Percentiles rank a stretch among this genome's conserved stretches.
Evolutionary conservation across 2,329 filamentous ascomycete species (phyloP).

Genomic region (Lomentospora prolificans): DNA sequence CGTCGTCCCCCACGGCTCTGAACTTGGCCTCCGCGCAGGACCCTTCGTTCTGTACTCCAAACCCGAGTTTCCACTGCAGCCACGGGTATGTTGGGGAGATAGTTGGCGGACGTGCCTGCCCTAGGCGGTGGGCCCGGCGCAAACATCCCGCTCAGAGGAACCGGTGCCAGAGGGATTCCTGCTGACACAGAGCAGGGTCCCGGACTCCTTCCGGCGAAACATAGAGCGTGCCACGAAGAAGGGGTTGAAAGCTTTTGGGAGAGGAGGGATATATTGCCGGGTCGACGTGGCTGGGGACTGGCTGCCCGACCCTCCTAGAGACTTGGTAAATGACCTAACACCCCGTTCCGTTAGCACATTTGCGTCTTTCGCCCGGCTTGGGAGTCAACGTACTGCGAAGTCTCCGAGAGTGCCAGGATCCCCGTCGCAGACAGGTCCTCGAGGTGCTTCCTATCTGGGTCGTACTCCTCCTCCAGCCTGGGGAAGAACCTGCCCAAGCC

Average conservation of each 20-base stretch:
- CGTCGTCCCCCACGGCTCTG: not conserved
- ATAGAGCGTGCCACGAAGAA: not conserved
- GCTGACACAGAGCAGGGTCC: not conserved
- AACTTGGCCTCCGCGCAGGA: not conserved
- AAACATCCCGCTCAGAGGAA: too few relatives aligned
- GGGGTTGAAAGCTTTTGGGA: not conserved
- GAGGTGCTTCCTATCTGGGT: conserved; percentile 19
- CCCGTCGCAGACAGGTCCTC: not conserved
- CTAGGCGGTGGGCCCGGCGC: too few relatives aligned
- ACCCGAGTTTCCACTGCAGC: conserved; percentile 3
- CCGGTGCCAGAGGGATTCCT: too few relatives aligned
- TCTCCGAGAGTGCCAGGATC: conserved; percentile 2
- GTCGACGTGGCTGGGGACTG: not conserved
- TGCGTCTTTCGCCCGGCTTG: too few relatives aligned
- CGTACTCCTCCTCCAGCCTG: conserved; percentile 26
- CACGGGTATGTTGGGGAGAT: not conserved
- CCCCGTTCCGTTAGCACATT: too few relatives aligned
- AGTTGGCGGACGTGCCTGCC: not conserved
- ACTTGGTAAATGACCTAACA: too few relatives aligned
- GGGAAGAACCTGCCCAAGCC: conserved; percentile 36
- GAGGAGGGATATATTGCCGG: not conserved
- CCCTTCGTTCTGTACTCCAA: conserved; percentile 4
- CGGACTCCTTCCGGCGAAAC: not conserved
- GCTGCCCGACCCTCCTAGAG: not conserved
- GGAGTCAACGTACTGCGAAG: conserved; percentile 1